Evolutionary conservation across 495 filamentous ascomycete genomes (phyloP), one percentile per base, ranked within the genome.

Genomic region (Ramalina peruviana): DNA sequence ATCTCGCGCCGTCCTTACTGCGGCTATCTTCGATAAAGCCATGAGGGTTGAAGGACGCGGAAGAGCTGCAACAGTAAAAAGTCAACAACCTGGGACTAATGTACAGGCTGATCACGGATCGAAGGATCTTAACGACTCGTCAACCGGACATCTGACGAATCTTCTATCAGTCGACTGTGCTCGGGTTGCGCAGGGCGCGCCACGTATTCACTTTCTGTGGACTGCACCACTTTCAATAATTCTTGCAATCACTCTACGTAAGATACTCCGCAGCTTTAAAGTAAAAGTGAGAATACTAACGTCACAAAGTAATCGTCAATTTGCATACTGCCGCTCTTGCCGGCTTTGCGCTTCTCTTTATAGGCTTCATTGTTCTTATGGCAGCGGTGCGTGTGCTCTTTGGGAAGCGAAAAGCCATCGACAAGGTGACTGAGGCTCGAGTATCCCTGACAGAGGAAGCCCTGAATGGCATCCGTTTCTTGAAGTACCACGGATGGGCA

Each of bases 371-470:
- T 25, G 23, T 25, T 25, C 23, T 25, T 25, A 25, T 25, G 23
- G 23, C 23, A 6, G 23, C 23, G 3, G 23, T 25, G 23, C 23
- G 78, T 48, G 68, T 67, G 41, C 68, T 96, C 13, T 82, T 93
- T 58, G 65, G 54, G 6, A 75, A 83, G 19, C 74, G 89, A 58
- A 72, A 74, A 56, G 71, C 62, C 27, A 93, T 94, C 69, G 94
- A 93, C 70, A 86, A 85, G 58, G 75, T 94, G 52, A 95, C 89
- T 6, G 89, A 96, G 62, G 81, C 85, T 62, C 74, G 89, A 41
- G 88, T 96, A 4, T 81, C 81, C 42, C 68, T 95, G 27, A 95
- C 87, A 0, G 88, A 94, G 60, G 89, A 96, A 58, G 90, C 95
- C 37, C 61, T 96, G 17, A 81, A 86, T 48, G 83, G 82, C 1